These are phyloP conservation scores for Suillus subaureus DNA, from an alignment of 768 basidiomycete genomes.

Conservation along the genomic window DNA sequence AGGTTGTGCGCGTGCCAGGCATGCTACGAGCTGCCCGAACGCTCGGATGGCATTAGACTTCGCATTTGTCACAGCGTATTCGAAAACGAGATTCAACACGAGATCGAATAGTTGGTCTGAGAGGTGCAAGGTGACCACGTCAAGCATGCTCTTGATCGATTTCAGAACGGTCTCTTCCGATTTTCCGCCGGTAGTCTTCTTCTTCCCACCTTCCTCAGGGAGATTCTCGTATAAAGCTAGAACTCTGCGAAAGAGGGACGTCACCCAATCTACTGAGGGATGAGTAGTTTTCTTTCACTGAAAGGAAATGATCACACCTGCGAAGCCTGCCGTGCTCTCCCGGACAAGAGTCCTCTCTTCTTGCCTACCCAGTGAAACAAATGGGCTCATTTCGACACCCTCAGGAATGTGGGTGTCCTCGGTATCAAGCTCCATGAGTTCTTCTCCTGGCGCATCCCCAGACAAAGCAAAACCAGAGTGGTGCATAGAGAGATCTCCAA, in stretches of 20 bases:
- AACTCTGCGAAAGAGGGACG: constrained; percentile 74
- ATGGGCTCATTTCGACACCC: constrained; percentile 42
- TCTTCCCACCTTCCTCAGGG: constrained; percentile 91
- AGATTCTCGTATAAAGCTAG: constrained; percentile 88
- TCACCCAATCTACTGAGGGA: constrained; percentile 68
- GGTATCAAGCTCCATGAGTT: constrained; percentile 55
- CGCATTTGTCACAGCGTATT: constrained; percentile 87
- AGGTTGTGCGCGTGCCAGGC: constrained; percentile 78
- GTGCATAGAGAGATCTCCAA: constrained; percentile 72
- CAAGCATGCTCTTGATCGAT: constrained; percentile 77
- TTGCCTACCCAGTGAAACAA: constrained; percentile 46
- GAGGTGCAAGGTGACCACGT: constrained; percentile 75
- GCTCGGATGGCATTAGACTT: constrained; percentile 91
- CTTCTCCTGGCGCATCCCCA: constrained; percentile 54
- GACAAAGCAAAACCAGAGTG: constrained; percentile 58
- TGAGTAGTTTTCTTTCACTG: background rate
- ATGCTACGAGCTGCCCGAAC: constrained; percentile 85
- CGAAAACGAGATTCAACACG: constrained; percentile 79
- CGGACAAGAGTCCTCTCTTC: constrained; percentile 75
- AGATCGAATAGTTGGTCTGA: constrained; percentile 75
- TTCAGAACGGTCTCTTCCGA: constrained; percentile 76
- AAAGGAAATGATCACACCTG: constrained; percentile 48
- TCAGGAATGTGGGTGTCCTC: constrained; percentile 51
- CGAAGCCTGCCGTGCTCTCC: constrained; percentile 79
- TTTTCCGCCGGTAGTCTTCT: constrained; percentile 84